Conservation (phyloP, 2,329 filamentous ascomycete genomes). For the Sporothrix pseudoabietina region DNA sequence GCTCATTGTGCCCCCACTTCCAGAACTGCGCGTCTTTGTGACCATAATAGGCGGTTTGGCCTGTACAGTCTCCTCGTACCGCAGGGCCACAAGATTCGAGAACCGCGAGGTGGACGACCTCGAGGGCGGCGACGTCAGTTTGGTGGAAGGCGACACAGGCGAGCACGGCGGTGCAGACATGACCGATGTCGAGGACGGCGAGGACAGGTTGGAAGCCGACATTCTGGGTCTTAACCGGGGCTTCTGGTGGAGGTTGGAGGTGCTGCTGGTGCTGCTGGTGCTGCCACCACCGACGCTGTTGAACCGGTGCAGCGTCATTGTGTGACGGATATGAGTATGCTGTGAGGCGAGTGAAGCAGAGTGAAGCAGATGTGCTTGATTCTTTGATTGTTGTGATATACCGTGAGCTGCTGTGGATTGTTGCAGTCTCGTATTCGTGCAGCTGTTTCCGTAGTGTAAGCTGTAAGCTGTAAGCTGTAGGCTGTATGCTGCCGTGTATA, state of each 20-base stretch:
- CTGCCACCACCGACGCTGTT: slow-evolving; percentile 48
- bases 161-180: slow-evolving; percentile 22
- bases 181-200: background rate
- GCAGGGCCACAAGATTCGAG: slow-evolving; percentile 52
- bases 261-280: slow-evolving; percentile 24
- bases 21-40: slow-evolving; percentile 33
- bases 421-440: background rate
- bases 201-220: slow-evolving; percentile 12
- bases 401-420: background rate
- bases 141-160: background rate
- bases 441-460: background rate
- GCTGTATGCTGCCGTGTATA: background rate
- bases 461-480: background rate
- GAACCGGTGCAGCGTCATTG: slow-evolving; percentile 48
- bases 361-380: background rate
- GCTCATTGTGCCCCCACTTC: slow-evolving; percentile 31
- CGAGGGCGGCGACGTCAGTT: background rate
- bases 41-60: slow-evolving; percentile 61
- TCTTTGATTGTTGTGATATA: background rate
- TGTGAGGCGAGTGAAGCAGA: background rate
- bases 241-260: background rate
- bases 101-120: slow-evolving; percentile 43
- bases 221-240: background rate
- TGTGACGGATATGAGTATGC: background rate
- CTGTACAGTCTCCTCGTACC: slow-evolving; percentile 63